phyloP scores from a whole-genome alignment of 2,329 filamentous ascomycete genomes.

The Atkinsonella texensis region DNA sequence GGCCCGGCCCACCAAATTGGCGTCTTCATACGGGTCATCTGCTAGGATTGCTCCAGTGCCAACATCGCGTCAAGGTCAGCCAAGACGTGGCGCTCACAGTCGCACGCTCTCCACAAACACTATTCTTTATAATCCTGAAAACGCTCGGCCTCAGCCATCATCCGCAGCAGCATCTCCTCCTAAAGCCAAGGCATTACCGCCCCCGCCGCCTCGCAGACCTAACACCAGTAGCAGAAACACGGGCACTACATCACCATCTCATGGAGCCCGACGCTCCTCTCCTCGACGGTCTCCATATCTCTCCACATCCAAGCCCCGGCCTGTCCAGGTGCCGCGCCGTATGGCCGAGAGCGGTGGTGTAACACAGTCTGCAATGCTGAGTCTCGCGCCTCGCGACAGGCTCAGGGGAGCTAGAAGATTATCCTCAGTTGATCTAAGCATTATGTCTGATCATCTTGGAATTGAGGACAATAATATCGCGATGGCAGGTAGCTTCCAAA shows the following conservation, averaged over 20 bases:
- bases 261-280: constrained; percentile 29
- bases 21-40: constrained; percentile 22
- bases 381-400: constrained; percentile 33
- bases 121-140: constrained; percentile 67
- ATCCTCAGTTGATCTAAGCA: constrained; percentile 59
- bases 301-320: constrained; percentile 40
- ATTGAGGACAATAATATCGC: constrained; percentile 49
- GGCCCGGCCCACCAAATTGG: constrained; percentile 25
- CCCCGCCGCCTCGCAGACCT: constrained; percentile 19
- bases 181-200: constrained; percentile 8
- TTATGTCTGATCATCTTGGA: constrained; percentile 57
- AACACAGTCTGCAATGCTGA: constrained; percentile 35
- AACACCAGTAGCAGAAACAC: constrained; percentile 24
- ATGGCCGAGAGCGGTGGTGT: constrained; percentile 23
- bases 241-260: constrained; percentile 19
- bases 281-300: constrained; percentile 33
- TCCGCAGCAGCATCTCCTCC: constrained; percentile 32
- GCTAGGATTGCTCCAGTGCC: constrained; percentile 15
- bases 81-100: constrained; percentile 41
- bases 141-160: constrained; percentile 25
- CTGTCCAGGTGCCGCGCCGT: constrained; percentile 36
- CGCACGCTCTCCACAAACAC: constrained; percentile 73
- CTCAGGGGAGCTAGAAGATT: constrained; percentile 28
- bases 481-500: constrained; percentile 66
- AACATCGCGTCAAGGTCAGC: constrained; percentile 20